Base-by-base conservation (phyloP, 2,329 filamentous ascomycete genomes). In the Calonectria hawksworthii region DNA sequence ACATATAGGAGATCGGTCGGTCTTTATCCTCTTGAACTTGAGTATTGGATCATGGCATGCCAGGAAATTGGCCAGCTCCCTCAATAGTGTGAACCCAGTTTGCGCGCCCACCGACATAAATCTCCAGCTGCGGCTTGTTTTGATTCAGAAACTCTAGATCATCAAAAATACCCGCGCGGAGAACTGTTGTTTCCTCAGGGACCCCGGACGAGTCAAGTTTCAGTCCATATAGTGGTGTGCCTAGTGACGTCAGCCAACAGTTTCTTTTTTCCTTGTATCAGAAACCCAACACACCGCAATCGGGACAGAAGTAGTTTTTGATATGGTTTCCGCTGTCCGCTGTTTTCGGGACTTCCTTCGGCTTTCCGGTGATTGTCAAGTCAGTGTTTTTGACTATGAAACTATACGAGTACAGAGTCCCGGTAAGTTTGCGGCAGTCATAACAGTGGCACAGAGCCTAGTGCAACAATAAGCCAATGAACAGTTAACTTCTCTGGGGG, bases 281-380 rank as follows among this genome's bases (percentile, higher is more conserved):
- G 9, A 47, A 23, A 9, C 8, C 18, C 38, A 23, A 28, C 56
- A 21, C n/a, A 63, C 56, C 56, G 56, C 56, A 63, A 23, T 63
- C 56, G 5, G 56, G 56, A 28, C 56, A 63, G 14, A 63, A 63
- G 56, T 63, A 63, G 34, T 63, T 63, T 16, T 63, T 63, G 23
- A 63, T 28, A 18, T 63, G 56, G 11, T 63, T 63, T 28, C 56
- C 56, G 36, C 56, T 63, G 21, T 63, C 56, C 10, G 56, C 34
- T 14, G 56, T 63, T 41, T 63, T 63, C 1, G 34, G 21, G 0
- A 63, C 34, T 28, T 63, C 56, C 10, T 63, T 63, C 14, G 56
- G 56, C 14, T 41, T 63, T 28, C 56, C 56, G 3, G 14, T 63
- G 23, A 63, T 28, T 28, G 38, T 63, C 14, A 63, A 14, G 3